These are phyloP conservation scores for Ilyonectria sp. DNA, from an alignment of 2,329 filamentous ascomycete genomes.

Conservation along the genomic window DNA sequence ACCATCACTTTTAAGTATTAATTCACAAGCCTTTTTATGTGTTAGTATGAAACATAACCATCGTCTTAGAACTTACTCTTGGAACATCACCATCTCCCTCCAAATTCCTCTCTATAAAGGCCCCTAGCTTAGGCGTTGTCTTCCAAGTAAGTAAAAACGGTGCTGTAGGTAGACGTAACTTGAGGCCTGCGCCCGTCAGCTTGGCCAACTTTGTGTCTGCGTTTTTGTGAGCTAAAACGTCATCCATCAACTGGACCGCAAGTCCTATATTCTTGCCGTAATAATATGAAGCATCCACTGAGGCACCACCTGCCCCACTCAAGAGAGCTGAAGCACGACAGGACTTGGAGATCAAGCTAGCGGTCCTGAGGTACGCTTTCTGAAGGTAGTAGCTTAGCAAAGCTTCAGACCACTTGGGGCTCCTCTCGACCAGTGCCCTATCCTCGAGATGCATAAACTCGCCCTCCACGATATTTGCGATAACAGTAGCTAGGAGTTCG, in stretches of 20 bases:
- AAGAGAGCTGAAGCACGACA: conserved; percentile 92
- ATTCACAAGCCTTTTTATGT: no score
- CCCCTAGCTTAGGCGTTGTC: conserved; percentile 85
- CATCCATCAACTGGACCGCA: conserved; percentile 97
- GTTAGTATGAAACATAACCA: no score
- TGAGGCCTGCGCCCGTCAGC: conserved; percentile 92
- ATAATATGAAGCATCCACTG: conserved; percentile 92
- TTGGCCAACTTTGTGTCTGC: conserved; percentile 90
- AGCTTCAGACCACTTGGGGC: conserved; percentile 89
- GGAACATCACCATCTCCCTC: conserved; percentile 85
- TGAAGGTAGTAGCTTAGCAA: conserved; percentile 94
- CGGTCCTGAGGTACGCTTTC: conserved; percentile 98
- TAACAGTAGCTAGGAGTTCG: conserved; percentile 94
- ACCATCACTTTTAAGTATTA: no score
- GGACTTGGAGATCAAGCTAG: conserved; percentile 95
- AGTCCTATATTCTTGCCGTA: conserved; percentile 96
- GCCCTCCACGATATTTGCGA: conserved; percentile 96
- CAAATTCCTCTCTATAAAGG: conserved; percentile 93
- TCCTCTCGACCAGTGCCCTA: conserved; percentile 88
- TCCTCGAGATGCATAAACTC: conserved; percentile 99
- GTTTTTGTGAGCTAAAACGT: conserved; percentile 97
- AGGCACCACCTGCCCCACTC: conserved; percentile 80
- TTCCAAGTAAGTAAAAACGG: conserved; percentile 97
- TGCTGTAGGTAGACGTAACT: conserved; percentile 93
- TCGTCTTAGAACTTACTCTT: conserved; percentile 70